Evolutionary conservation across 108 stramenopile genomes (phyloP), one percentile per base, ranked within the genome.

Genomic region (Cyclostephanos tholiformis): DNA sequence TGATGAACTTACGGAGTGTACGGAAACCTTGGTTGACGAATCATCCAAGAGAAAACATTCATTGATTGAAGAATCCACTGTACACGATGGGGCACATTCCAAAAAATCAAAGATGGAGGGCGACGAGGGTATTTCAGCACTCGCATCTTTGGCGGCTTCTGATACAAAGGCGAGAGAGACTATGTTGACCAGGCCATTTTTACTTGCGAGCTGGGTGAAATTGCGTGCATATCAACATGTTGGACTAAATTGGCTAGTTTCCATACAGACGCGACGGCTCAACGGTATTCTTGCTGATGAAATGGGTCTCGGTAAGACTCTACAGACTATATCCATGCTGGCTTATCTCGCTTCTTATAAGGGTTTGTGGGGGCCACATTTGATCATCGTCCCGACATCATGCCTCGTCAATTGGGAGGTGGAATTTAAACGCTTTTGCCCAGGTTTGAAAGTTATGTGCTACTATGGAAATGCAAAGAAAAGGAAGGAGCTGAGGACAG

Each of bases 201-300:
- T 95, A 38, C 71, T 95, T 20, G 82, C 91, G 9, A 63, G 71
- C 12, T 91, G 90, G 90, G 90, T 95, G 6, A 92, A 95, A 70
- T 79, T 99, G 50, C 82, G 99, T 46, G 84, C 85, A 65, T 99
- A 99, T 75, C 99, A 99, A 89, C 96, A 97, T 35, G 73, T 85
- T 59, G 98, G 99, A 2, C 80, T 99, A 57, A 95, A 96, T 70
- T 99, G 99, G 99, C 85, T 99, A 13, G 96, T 97, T 32, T 97
- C 96, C 8, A 82, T 97, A 44, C 96, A 97, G 53, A 88, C 95
- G 30, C 82, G 97, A 16, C 87, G 96, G 16, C 85, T 99, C 58
- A 99, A 99, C 79, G 98, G 98, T 1, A 99, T 99, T 64, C 85
- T 99, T n/a, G 99, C 99, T 1, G 99, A 98, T 86, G 99, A 97